Conservation (phyloP, 192 early-diverging fungal species). For the Entomortierella lignicola region DNA sequence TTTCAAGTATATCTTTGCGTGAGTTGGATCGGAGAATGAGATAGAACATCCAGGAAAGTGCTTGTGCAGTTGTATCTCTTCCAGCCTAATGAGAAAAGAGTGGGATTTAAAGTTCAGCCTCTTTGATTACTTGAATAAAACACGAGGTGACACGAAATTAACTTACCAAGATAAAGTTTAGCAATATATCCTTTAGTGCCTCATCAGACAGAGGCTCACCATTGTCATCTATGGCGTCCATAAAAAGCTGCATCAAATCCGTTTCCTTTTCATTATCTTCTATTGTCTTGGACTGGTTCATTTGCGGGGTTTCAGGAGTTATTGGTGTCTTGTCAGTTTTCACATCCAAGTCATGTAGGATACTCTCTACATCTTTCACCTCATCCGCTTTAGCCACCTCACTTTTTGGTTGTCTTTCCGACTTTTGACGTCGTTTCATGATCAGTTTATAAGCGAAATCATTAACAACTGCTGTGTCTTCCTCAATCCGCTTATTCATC, state of each 20-base stretch:
- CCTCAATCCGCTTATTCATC: constrained; percentile 1
- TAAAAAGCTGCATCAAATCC: constrained; percentile 59
- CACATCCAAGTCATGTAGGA: neutral
- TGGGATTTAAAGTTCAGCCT: neutral
- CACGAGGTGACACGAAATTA: too few species aligned
- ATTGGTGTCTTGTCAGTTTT: neutral
- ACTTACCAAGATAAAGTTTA: constrained; percentile 54
- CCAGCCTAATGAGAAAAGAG: constrained; percentile 18
- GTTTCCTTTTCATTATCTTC: neutral
- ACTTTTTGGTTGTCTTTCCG: neutral
- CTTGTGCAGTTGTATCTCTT: constrained; percentile 68
- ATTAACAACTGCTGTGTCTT: constrained; percentile 24
- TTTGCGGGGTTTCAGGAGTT: too few species aligned
- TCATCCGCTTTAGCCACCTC: neutral
- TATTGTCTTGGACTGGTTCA: neutral
- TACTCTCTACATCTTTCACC: neutral
- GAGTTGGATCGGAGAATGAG: constrained; percentile 44
- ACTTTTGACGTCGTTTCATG: constrained; percentile 11
- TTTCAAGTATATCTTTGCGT: constrained; percentile 35
- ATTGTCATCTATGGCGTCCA: constrained; percentile 55
- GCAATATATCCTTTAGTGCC: constrained; percentile 55
- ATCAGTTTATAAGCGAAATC: constrained; percentile 51
- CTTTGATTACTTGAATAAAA: too few species aligned
- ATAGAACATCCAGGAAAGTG: constrained; percentile 66
- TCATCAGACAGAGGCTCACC: constrained; percentile 49